Conservation (phyloP, 495 filamentous ascomycete genomes). For the Neurospora pannonica region DNA sequence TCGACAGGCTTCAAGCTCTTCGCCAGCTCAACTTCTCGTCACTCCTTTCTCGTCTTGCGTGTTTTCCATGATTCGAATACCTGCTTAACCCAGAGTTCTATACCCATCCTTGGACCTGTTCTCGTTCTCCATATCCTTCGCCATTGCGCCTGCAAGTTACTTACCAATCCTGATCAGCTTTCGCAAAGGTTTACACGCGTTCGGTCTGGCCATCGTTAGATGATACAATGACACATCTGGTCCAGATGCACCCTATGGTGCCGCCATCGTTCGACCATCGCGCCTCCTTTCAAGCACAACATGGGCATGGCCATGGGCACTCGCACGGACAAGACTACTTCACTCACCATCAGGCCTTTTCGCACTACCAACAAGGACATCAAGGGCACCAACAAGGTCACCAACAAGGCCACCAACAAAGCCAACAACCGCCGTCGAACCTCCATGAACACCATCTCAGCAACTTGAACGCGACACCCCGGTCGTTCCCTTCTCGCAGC, state of each 20-base stretch:
- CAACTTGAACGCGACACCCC: constrained; percentile 18
- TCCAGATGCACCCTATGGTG: constrained; percentile 43
- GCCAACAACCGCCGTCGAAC: constrained; percentile 8
- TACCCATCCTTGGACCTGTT: not conserved
- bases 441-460: constrained; percentile 9
- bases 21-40: not conserved
- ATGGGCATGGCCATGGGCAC: not conserved
- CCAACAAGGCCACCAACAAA: not conserved
- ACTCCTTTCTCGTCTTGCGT: not conserved
- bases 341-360: constrained; percentile 16
- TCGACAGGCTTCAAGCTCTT: not conserved
- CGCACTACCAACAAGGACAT: constrained; percentile 8
- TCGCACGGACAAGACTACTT: constrained; percentile 21
- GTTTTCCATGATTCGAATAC: not conserved
- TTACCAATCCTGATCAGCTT: not conserved
- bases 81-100: not conserved
- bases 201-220: not conserved
- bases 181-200: not conserved
- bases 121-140: not conserved
- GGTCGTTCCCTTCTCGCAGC: constrained; percentile 30
- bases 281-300: constrained; percentile 15
- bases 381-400: not conserved
- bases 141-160: not conserved
- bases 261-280: constrained; percentile 29
- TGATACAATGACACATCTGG: constrained; percentile 18